phyloP scores from a whole-genome alignment of 768 basidiomycete species.

The Termitomyces sp. region DNA sequence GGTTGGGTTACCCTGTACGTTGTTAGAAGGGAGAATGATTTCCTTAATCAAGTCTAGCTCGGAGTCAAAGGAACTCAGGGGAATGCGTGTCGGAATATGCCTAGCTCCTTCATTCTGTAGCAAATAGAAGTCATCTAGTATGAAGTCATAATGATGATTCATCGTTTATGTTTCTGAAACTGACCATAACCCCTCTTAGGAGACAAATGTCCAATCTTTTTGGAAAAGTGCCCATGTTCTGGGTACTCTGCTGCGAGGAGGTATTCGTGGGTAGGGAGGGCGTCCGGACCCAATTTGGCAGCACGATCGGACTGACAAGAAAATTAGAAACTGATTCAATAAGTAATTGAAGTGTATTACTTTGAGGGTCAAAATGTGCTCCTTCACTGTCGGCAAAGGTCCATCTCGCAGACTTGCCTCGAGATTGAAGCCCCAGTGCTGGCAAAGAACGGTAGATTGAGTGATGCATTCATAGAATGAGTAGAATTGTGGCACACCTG shows the following conservation, averaged over 20 bases:
- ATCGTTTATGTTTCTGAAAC: slow-evolving; percentile 9
- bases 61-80: slow-evolving; percentile 36
- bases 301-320: slow-evolving; percentile 47
- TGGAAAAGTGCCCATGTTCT: slow-evolving; percentile 46
- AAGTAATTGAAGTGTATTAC: slow-evolving; percentile 17
- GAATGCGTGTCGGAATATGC: slow-evolving; percentile 45
- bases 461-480: neutral
- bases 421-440: slow-evolving; percentile 86
- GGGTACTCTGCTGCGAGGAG: slow-evolving; percentile 43
- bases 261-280: slow-evolving; percentile 52
- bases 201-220: slow-evolving; percentile 54
- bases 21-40: slow-evolving; percentile 32
- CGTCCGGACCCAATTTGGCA: slow-evolving; percentile 46
- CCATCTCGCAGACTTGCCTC: slow-evolving; percentile 59
- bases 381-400: slow-evolving; percentile 43
- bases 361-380: slow-evolving; percentile 43
- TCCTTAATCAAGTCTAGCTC: slow-evolving; percentile 45
- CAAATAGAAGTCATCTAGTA: slow-evolving; percentile 63
- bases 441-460: neutral
- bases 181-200: slow-evolving; percentile 61
- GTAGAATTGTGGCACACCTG: slow-evolving; percentile 43
- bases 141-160: neutral
- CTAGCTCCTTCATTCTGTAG: slow-evolving; percentile 38
- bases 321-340: neutral
- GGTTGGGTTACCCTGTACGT: slow-evolving; percentile 20